Base-by-base conservation (phyloP, 2,329 filamentous ascomycete genomes). In the Scytalidium sp. region DNA sequence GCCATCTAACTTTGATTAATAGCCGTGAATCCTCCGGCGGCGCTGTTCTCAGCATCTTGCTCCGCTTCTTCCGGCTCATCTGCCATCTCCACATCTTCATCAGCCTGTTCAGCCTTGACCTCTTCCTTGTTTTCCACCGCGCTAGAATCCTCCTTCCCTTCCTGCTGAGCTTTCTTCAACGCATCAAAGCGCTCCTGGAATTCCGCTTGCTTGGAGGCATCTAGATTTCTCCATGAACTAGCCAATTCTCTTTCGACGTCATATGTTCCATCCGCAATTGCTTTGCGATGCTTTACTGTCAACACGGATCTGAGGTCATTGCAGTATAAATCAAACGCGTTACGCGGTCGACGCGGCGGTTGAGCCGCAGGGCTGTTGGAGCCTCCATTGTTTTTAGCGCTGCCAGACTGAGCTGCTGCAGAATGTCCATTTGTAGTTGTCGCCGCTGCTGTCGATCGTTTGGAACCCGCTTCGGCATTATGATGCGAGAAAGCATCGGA, bases 401-500 rank as follows among this genome's bases (percentile, higher is more conserved):
- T 23, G 29, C 29, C 22, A 15, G 4, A 21, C 17, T n/a, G n/a
- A n/a, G n/a, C 39, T 27, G 49, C 36, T 43, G 51, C 9, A 40
- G 47, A 20, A 21, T 47, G 45, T 23, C 53, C 71, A 53, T 79
- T 78, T 51, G 67, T 46, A 27, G 25, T 47, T 23, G 32, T n/a
- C 17, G 45, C 55, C 61, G 19, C 67, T 65, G 32, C 32, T 36
- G 45, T 55, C 61, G 19, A 67, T 65, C 32, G 32, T 15, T 36
- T 36, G 11, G 32, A 7, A 7, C 7, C 25, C 25, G 13, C 32
- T 46, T 73, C 71, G 29, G 67, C 64, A 57, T 73, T 71, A 47
- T 72, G 69, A 56, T 79, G 78, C 47, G 77, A 80, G 57, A 76
- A 77, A 43, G 75, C 70, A 56, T 79, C 76, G 47, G 76, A 80